Evolutionary conservation across 495 filamentous ascomycete genomes (phyloP).

Genomic region (Massariosphaeria phaeospora): DNA sequence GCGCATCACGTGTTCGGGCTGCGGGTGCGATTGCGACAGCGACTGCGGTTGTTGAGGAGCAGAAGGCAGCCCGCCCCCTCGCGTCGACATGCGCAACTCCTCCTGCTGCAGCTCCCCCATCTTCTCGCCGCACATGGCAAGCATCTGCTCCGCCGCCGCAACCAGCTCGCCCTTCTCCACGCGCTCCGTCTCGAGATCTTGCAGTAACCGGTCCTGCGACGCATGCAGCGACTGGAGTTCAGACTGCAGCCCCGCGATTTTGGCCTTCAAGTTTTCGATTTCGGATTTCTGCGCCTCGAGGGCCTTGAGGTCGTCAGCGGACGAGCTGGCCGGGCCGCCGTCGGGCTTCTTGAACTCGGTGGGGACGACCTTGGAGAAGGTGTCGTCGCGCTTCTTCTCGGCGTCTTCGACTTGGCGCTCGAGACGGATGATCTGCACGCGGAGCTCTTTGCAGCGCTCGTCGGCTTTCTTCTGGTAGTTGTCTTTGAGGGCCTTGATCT

Average conservation of each 20-base stretch:
- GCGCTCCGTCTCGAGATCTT: constrained; percentile 68
- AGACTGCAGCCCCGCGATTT: constrained; percentile 62
- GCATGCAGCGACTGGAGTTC: constrained; percentile 61
- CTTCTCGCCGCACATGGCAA: constrained; percentile 42
- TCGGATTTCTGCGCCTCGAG: constrained; percentile 50
- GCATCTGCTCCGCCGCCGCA: constrained; percentile 87
- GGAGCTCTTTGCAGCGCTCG: constrained; percentile 72
- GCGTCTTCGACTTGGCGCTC: constrained; percentile 70
- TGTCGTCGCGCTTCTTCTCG: constrained; percentile 57
- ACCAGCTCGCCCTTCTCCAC: constrained; percentile 93
- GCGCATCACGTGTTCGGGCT: neutral
- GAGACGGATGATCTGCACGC: constrained; percentile 62
- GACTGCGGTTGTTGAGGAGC: neutral
- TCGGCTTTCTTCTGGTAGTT: constrained; percentile 87
- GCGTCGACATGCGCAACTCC: constrained; percentile 7
- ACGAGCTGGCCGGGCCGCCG: constrained; percentile 41
- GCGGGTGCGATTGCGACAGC: too few relatives aligned
- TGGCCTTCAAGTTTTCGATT: constrained; percentile 52
- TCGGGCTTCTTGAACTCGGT: constrained; percentile 32
- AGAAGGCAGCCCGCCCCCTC: constrained; percentile 6
- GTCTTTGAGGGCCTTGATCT: constrained; percentile 90
- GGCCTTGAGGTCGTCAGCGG: constrained; percentile 42
- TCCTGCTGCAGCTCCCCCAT: constrained; percentile 28
- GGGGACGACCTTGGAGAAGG: constrained; percentile 55
- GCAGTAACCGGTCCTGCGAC: constrained; percentile 59